Percentiles rank a stretch among this genome's conserved stretches.
These are phyloP conservation scores for Ophiostoma tasmaniense DNA, from an alignment of 2,329 filamentous ascomycete species.

Conservation along the genomic window DNA sequence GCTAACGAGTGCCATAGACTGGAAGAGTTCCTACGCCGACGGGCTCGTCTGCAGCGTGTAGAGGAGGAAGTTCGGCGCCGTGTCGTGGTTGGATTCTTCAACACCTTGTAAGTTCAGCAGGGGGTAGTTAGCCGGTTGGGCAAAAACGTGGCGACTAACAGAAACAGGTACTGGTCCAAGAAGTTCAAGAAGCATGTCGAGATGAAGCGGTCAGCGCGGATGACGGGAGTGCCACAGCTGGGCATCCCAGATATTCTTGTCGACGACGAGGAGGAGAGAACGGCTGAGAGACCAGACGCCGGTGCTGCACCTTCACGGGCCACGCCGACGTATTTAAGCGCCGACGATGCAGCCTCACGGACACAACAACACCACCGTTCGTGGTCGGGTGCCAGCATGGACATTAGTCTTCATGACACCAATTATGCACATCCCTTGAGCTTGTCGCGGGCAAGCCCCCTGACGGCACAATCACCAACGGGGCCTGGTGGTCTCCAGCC, in stretches of 20 bases:
- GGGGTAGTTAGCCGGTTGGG: not conserved
- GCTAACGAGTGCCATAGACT: slow-evolving; percentile 44
- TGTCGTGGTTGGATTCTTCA: slow-evolving; percentile 89
- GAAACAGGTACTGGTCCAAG: slow-evolving; percentile 64
- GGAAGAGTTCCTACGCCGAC: slow-evolving; percentile 87
- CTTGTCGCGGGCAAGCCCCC: slow-evolving; percentile 35
- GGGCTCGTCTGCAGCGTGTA: slow-evolving; percentile 82
- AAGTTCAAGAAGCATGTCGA: slow-evolving; percentile 70
- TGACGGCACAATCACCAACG: slow-evolving; percentile 24
- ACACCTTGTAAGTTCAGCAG: slow-evolving; percentile 58
- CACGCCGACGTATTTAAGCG: slow-evolving; percentile 29
- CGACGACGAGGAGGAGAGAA: slow-evolving; percentile 59
- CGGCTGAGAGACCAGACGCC: slow-evolving; percentile 22
- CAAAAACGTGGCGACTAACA: not conserved
- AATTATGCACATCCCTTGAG: slow-evolving; percentile 44
- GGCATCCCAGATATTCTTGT: slow-evolving; percentile 85
- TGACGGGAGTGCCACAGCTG: slow-evolving; percentile 70
- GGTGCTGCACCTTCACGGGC: slow-evolving; percentile 23
- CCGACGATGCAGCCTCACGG: slow-evolving; percentile 25
- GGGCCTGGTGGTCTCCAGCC: slow-evolving; percentile 20
- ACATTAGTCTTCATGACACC: slow-evolving; percentile 37
- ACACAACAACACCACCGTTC: slow-evolving; percentile 29
- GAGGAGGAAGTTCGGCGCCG: slow-evolving; percentile 89
- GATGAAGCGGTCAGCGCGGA: slow-evolving; percentile 62
- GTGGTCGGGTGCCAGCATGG: slow-evolving; percentile 36